phyloP scores from a whole-genome alignment of 2,329 filamentous ascomycete species.

The Hortaea werneckii region DNA sequence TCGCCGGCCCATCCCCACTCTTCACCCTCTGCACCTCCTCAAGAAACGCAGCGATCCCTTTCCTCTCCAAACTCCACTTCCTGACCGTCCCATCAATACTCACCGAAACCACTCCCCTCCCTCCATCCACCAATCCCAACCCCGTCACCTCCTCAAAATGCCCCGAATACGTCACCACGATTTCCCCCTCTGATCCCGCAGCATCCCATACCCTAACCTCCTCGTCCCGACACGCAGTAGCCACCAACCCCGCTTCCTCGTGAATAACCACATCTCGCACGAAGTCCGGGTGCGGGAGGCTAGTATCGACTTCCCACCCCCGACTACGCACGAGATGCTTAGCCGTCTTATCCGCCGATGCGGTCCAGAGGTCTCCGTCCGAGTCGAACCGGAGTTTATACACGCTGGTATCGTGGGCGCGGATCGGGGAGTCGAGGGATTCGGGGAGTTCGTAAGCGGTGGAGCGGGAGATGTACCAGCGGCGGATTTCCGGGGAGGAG shows the following conservation, averaged over 20 bases:
- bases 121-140: slow-evolving; percentile 50
- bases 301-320: slow-evolving; percentile 61
- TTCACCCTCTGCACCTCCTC: slow-evolving; percentile 42
- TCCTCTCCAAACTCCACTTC: slow-evolving; percentile 63
- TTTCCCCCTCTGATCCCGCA: slow-evolving; percentile 43
- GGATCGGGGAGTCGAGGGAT: slow-evolving; percentile 45
- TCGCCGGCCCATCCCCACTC: slow-evolving; percentile 28
- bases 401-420: slow-evolving; percentile 83
- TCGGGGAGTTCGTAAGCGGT: slow-evolving; percentile 43
- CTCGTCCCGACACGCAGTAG: slow-evolving; percentile 86
- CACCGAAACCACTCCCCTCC: slow-evolving; percentile 58
- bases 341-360: slow-evolving; percentile 79
- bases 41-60: slow-evolving; percentile 47
- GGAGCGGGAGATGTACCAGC: slow-evolving; percentile 55
- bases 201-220: slow-evolving; percentile 72
- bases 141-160: slow-evolving; percentile 92
- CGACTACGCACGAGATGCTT: slow-evolving; percentile 65
- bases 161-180: slow-evolving; percentile 43
- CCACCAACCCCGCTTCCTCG: slow-evolving; percentile 58
- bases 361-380: slow-evolving; percentile 76
- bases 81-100: slow-evolving; percentile 84
- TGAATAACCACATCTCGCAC: slow-evolving; percentile 70
- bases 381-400: slow-evolving; percentile 62
- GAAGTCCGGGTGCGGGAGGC: slow-evolving; percentile 74
- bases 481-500: slow-evolving; percentile 52